Percentiles rank a stretch among this genome's conserved stretches.
Conservation (phyloP, 306 rosid genomes). For the Dicorynia guianensis region DNA sequence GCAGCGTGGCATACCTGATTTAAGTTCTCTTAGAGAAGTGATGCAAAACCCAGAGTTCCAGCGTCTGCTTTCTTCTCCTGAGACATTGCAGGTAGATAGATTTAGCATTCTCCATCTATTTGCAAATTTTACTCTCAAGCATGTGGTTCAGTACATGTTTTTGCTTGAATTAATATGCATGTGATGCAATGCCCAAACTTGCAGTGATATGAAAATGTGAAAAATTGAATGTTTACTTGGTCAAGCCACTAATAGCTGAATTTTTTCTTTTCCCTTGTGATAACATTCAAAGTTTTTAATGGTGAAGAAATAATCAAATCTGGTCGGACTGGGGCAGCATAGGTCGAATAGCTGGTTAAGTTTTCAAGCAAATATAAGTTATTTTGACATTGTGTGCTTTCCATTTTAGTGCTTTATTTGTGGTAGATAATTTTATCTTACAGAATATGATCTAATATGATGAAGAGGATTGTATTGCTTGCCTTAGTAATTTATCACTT, state of each 20-base stretch:
- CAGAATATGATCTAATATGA: conserved; percentile 16
- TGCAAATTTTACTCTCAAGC: conserved; percentile 19
- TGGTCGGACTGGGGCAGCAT: not conserved
- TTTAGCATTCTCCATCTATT: conserved; percentile 34
- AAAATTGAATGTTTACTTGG: not conserved
- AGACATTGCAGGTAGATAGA: conserved; percentile 80
- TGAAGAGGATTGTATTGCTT: conserved; percentile 22
- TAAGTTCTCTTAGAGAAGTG: conserved; percentile 84
- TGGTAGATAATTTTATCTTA: no score
- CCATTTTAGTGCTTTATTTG: no score
- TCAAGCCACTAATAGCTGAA: not conserved
- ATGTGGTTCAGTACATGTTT: conserved; percentile 10
- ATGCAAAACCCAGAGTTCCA: conserved; percentile 84
- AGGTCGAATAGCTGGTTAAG: not conserved
- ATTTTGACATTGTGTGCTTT: no score
- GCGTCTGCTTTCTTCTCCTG: conserved; percentile 81
- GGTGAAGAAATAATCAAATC: not conserved
- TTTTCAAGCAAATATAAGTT: not conserved
- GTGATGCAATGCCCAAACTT: conserved; percentile 23
- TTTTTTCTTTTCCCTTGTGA: not conserved
- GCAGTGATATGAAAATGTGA: not conserved
- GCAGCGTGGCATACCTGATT: conserved; percentile 72
- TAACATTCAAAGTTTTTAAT: not conserved
- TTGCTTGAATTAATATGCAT: conserved; percentile 5
- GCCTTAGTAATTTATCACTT: conserved; percentile 13